Evolutionary conservation across 345 rosid genomes (phyloP), one percentile per base, ranked within the genome.

Genomic region (Rubroshorea leprosula): DNA sequence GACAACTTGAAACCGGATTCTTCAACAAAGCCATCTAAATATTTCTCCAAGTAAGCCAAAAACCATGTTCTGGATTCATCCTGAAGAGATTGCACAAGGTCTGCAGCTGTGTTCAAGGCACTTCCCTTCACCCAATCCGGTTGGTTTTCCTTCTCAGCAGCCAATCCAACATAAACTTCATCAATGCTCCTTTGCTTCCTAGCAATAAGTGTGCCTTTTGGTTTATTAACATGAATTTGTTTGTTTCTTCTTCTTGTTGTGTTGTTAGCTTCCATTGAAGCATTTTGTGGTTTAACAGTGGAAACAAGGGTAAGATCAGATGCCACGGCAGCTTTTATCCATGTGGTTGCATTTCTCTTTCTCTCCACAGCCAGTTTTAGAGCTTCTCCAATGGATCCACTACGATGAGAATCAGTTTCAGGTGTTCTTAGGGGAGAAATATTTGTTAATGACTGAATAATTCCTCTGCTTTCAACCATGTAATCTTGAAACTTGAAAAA

Each of bases 241-340:
- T 58, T 63, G 19, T 19, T 60, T 18, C 21, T 31, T 44, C 19
- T 51, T 61, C 69, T 52, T 7, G 38, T 18, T 31, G 31, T 41
- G 12, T 4, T 31, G 5, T 8, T 54, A 12, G 53, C 31, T 2
- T 58, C 67, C 1, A n/a, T 0, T 23, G 62, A 23, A 14, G 26
- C 27, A 29, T 10, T 47, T 3, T 27, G 48, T 49, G 54, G 7
- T 58, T 48, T 31, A 4, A 51, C 23, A 13, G 63, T 55, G 46
- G 76, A 55, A 63, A 57, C 51, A 18, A 71, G 66, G 54, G 55
- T 58, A 11, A 89, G 85, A 72, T 89, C 84, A 12, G 73, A 77
- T 48, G 78, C 87, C 26, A 82, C 31, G 4, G 89, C 87, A 48
- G 83, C 72, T 80, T 78, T 80, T 51, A 80, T 69, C 83, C 91